Base-by-base conservation (phyloP, 2,329 filamentous ascomycete genomes). In the Sporothrix protearum region DNA sequence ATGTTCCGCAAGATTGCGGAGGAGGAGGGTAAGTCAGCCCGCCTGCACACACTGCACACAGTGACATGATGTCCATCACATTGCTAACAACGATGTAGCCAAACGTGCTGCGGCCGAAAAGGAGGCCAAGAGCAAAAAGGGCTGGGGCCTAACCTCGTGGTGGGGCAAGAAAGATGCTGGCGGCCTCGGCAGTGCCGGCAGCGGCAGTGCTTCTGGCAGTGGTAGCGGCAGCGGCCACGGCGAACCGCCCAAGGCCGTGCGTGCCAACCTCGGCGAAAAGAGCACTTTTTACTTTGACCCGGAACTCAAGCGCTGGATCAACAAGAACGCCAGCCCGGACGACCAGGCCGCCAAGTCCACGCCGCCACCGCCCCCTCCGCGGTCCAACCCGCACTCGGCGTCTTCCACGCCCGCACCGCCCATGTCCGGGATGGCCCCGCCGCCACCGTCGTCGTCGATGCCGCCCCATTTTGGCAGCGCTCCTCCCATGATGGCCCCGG, bases 221-320 rank as follows among this genome's bases (percentile, higher is more conserved):
- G 61, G 70, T 16, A 55, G 45, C 10, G 33, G 53, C 16, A 76
- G 82, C 10, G 82, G 36, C 82, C 33, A 76, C 81, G 63, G 47
- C 8, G 79, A 81, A n/a, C 79, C 84, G 4, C 85, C 85, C 78
- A 91, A 91, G 78, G 83, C 94, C n/a, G 92, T 97, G 79, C 89
- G 88, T 76, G 96, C 96, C 74, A 99, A 99, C 78, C 87, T 99
- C 9, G 96, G 95, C 73, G 96, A 99, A 80, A 89, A 96, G 78
- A 97, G 89, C 80, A 93, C 90, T 61, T 97, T 99, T 80, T 91
- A 95, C 76, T 99, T 96, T 77, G 96, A 99, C 78, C 92, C 94
- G 2, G 92, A 97, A n/a, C 87, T 97, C 69, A 96, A 97, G 84
- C 94, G 96, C 79, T 99, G 96, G 96, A 86, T 99, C 79, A 98